Conservation (phyloP, 352 stramenopile species). For the Phytophthora quininea region DNA sequence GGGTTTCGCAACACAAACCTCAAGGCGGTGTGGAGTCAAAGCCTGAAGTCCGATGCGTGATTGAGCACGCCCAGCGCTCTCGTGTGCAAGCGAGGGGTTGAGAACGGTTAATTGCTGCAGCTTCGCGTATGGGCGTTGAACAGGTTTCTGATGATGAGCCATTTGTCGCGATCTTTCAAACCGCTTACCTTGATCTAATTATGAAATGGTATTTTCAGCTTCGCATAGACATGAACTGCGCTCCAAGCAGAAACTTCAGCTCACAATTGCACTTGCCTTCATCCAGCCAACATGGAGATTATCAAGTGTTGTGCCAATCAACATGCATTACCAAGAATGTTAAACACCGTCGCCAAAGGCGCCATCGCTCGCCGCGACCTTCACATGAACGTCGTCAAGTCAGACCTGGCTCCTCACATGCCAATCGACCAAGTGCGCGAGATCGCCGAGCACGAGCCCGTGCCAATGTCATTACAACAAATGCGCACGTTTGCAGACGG, state of each 20-base stretch:
- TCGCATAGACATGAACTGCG: neutral
- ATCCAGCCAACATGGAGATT: neutral
- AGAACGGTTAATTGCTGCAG: neutral
- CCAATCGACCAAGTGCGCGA: neutral
- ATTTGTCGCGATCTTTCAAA: neutral
- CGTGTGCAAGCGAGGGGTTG: neutral
- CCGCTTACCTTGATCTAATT: neutral
- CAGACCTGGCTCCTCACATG: neutral
- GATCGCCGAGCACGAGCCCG: neutral
- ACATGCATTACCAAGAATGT: neutral
- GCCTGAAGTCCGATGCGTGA: neutral
- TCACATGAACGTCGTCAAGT: neutral
- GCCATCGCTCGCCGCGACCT: neutral
- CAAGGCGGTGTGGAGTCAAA: neutral
- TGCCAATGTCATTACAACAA: neutral
- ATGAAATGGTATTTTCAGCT: neutral
- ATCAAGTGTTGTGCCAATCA: neutral
- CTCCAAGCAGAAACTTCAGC: neutral
- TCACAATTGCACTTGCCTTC: neutral
- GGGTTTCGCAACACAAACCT: neutral
- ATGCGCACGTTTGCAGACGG: neutral
- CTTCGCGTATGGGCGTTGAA: neutral
- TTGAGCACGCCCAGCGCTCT: neutral
- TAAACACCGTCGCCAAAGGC: neutral
- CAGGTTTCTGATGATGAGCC: neutral